Evolutionary conservation across 2,329 filamentous ascomycete species (phyloP), one percentile per base, ranked within the genome.

Genomic region (Botrytis galanthina): DNA sequence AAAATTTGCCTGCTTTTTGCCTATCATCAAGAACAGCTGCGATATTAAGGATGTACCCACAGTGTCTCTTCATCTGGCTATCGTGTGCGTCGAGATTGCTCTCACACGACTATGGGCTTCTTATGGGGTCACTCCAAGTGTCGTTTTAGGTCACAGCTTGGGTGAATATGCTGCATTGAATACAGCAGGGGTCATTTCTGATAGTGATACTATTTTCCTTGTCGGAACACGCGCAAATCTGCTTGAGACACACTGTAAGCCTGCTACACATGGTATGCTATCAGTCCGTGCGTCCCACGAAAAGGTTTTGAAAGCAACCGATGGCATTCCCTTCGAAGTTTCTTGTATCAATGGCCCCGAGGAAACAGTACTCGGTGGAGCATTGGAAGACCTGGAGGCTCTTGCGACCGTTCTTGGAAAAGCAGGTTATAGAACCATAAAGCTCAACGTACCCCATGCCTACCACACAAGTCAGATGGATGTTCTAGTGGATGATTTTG

Each of bases 111-210:
- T 89, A 1, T 90, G 87, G 88, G 78, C 74, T 22, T 86, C 85
- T 2, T 87, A 86, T 84, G 87, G 87, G 46, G 82, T 90, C 69
- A 82, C 80, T 48, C 88, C 88, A 7, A 85, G 86, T 29, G 87
- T 83, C 4, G 87, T 89, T 2, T 80, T 89, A 26, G 88, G 88
- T 29, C 88, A 89, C 81, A 92, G 90, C 77, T 83, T 94, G 32
- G 91, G 91, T 70, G 91, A 94, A 81, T 93, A 93, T 78, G 90
- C 91, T 51, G 91, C 91, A 54, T 87, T 93, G 20, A 86, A 92
- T 77, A 86, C 90, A 39, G 90, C 92, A 39, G 91, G 91, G 70
- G 91, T 93, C 22, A 84, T 93, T 37, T 92, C 90, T n/a, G 88
- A 88, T 39, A 89, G 88, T 77, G 91, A 93, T 80, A 88, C 91